Percentiles rank a stretch among this genome's conserved stretches.
Conservation (phyloP, 768 basidiomycete species). For the Calocybe indica region DNA sequence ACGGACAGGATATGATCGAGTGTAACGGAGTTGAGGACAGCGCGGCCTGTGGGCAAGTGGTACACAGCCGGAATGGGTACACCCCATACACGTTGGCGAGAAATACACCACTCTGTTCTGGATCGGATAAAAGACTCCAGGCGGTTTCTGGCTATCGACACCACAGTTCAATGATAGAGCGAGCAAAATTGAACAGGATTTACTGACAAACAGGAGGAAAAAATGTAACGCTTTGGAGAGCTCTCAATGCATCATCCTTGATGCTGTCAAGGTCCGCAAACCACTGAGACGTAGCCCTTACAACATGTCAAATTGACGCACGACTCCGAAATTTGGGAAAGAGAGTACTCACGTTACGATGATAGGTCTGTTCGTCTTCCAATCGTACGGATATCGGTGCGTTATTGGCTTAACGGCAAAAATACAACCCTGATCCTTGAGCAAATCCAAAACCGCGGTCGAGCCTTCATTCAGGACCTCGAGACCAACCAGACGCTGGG, state of each 20-base stretch:
- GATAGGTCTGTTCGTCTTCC: conserved; percentile 91
- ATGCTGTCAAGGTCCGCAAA: conserved; percentile 88
- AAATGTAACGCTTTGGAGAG: conserved; percentile 68
- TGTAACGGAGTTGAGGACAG: conserved; percentile 58
- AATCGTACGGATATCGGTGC: conserved; percentile 94
- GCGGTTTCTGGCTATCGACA: conserved; percentile 67
- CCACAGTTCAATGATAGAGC: neutral
- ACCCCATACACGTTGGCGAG: conserved; percentile 95
- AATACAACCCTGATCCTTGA: conserved; percentile 52
- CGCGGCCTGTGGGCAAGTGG: conserved; percentile 52
- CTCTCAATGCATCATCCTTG: conserved; percentile 67
- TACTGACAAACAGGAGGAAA: conserved; percentile 65
- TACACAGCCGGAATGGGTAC: conserved; percentile 91
- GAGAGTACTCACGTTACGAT: conserved; percentile 67
- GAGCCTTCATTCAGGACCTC: conserved; percentile 72
- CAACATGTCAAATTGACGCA: neutral
- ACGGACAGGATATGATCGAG: conserved; percentile 72
- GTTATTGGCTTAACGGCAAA: conserved; percentile 65
- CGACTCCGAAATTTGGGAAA: neutral
- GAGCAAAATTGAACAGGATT: neutral
- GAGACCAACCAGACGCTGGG: conserved; percentile 50
- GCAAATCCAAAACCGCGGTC: conserved; percentile 54
- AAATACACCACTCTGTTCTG: conserved; percentile 98
- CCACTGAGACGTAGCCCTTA: conserved; percentile 93
- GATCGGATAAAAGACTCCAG: conserved; percentile 81